Conservation (phyloP, 1,284 basidiomycete species). For the Ganoderma sinense region DNA sequence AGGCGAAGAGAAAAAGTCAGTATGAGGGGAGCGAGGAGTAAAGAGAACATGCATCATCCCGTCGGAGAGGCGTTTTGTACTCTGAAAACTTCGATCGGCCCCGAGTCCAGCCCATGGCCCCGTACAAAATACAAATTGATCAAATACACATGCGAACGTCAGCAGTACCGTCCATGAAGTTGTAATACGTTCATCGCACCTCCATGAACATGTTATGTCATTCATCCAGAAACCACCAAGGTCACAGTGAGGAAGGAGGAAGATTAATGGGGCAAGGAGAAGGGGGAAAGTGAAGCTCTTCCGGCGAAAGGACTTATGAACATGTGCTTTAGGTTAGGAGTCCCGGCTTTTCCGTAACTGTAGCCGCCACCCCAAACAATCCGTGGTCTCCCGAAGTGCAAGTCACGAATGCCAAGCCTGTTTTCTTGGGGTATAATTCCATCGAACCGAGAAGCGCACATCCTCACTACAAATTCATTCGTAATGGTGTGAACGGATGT, state of each 20-base stretch:
- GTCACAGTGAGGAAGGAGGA: too few relatives aligned
- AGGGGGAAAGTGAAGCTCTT: neutral
- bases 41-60: neutral
- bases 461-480: neutral
- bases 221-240: too few relatives aligned
- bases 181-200: neutral
- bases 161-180: neutral
- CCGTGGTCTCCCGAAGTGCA: neutral
- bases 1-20: neutral
- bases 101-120: neutral
- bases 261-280: too few relatives aligned
- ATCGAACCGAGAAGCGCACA: neutral
- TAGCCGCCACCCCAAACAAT: neutral
- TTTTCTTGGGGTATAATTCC: neutral
- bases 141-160: neutral
- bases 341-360: neutral
- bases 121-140: constrained; percentile 3
- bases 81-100: constrained; percentile 2
- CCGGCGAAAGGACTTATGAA: neutral
- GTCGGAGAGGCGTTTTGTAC: neutral
- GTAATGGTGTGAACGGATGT: neutral
- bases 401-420: neutral
- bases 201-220: neutral
- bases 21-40: neutral
- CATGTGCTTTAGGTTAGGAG: neutral